Base-by-base conservation (phyloP, 2,329 filamentous ascomycete species). In the Fulvia fulva region DNA sequence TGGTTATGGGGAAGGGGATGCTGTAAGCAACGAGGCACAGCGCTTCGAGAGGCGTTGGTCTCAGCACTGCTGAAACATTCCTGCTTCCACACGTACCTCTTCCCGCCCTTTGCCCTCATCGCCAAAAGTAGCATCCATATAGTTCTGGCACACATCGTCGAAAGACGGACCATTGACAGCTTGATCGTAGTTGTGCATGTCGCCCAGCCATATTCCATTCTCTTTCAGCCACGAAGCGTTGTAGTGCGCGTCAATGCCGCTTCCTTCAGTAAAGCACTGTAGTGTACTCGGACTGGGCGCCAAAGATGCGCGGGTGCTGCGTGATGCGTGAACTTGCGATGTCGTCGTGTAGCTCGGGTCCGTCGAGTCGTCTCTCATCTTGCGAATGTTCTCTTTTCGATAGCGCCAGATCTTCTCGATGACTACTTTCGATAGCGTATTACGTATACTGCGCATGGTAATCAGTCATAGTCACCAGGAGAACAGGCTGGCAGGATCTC, bases 181-280 rank as follows among this genome's bases (percentile, higher is more conserved):
- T 23, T 28, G 22, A 34, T 44, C 49, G 5, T 51, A 43, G 7
- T 57, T 19, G 34, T 56, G 41, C 30, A 50, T 50, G 19, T 57
- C 55, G 11, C 55, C 58, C 1, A 57, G 55, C 55, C 54, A 60
- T 11, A 57, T 51, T 2, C 54, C 54, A n/a, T 47, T 25, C 12
- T 57, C 26, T 37, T 57, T 21, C 19, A 60, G 37, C 12, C 30
- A 9, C 14, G 54, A 28, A 1, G 55, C 58, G 25, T 57, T 25
- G 5, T 44, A n/a, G 25, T 57, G 51, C 5, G n/a, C 55, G 12
- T 54, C 51, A 1, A 21, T 8, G n/a, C 34, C 51, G 12, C 22
- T 26, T 21, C 14, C 21, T 5, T 28, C 47, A 5, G 37, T 21
- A 41, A 56, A 56, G 53, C 44, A 56, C 16, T 19, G 23, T 7